phyloP scores from a whole-genome alignment of 169 alveolate genomes.

The Plasmodium cynomolgi region DNA sequence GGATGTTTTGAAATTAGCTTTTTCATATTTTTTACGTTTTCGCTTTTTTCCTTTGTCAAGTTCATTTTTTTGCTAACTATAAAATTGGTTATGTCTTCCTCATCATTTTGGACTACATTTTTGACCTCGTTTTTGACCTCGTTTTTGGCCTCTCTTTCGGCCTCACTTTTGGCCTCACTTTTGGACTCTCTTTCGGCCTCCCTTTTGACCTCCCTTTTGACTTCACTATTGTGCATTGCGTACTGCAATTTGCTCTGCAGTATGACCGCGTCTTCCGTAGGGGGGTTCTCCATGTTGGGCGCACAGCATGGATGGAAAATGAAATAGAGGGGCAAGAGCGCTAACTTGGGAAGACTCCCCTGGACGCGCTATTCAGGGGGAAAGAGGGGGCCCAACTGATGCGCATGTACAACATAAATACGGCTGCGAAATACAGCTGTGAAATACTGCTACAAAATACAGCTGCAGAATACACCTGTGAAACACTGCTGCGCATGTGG shows the following conservation, averaged over 20 bases:
- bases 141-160: background rate
- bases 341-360: background rate
- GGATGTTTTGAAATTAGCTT: slow-evolving; percentile 58
- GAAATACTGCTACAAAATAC: too few species aligned
- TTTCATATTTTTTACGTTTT: slow-evolving; percentile 68
- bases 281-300: background rate
- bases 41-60: slow-evolving; percentile 54
- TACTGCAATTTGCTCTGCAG: background rate
- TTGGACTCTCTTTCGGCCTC: too few species aligned
- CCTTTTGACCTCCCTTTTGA: too few species aligned
- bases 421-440: too few species aligned
- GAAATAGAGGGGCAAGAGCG: background rate
- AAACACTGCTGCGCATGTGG: background rate
- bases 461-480: too few species aligned
- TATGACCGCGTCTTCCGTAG: slow-evolving; percentile 7
- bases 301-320: background rate
- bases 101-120: slow-evolving; percentile 33
- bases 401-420: background rate
- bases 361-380: background rate
- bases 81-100: slow-evolving; percentile 44
- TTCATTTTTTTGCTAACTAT: slow-evolving; percentile 35
- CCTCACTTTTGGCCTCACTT: background rate
- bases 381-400: background rate
- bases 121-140: background rate
- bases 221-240: slow-evolving; percentile 14